phyloP scores from a whole-genome alignment of 352 stramenopile species.

The Pythium folliculosum region DNA sequence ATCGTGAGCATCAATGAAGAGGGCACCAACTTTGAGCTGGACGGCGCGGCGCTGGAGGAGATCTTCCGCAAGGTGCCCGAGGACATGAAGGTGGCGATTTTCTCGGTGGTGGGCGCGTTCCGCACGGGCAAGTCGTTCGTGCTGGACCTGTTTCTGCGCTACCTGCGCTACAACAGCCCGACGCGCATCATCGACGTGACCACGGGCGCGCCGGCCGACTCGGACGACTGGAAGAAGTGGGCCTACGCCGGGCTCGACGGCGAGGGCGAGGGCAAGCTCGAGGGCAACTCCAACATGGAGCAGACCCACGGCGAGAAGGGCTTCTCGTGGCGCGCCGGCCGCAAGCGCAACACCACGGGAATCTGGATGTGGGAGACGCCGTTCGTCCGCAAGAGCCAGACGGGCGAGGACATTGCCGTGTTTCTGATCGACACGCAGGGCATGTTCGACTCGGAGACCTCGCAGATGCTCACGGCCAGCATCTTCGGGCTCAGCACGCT shows the following conservation, averaged over 20 bases:
- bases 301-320: slow-evolving; percentile 78
- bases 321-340: slow-evolving; percentile 96
- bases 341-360: slow-evolving; percentile 97
- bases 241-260: slow-evolving; percentile 60
- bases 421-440: slow-evolving; percentile 99
- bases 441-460: slow-evolving; percentile 99
- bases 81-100: slow-evolving; percentile 97
- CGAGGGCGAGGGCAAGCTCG: slow-evolving; percentile 55
- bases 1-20: slow-evolving; percentile 90
- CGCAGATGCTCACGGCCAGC: slow-evolving; percentile 96
- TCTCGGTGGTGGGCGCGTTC: slow-evolving; percentile 98
- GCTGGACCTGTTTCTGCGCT: slow-evolving; percentile 97
- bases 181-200: slow-evolving; percentile 46
- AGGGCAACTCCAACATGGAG: slow-evolving; percentile 85
- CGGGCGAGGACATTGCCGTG: slow-evolving; percentile 91
- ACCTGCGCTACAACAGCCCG: slow-evolving; percentile 85
- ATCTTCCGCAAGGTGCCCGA: slow-evolving; percentile 71
- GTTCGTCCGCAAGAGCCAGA: slow-evolving; percentile 92
- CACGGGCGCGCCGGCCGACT: slow-evolving; percentile 28
- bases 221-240: slow-evolving; percentile 71
- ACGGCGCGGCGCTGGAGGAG: slow-evolving; percentile 63
- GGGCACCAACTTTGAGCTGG: slow-evolving; percentile 84
- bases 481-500: slow-evolving; percentile 99
- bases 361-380: slow-evolving; percentile 99
- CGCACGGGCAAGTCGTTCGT: slow-evolving; percentile 99